A percentile compares a stretch with the other conserved stretches of the same genome.
Evolutionary conservation across 768 basidiomycete species (phyloP).

Genomic region (Pisolithus sp.): DNA sequence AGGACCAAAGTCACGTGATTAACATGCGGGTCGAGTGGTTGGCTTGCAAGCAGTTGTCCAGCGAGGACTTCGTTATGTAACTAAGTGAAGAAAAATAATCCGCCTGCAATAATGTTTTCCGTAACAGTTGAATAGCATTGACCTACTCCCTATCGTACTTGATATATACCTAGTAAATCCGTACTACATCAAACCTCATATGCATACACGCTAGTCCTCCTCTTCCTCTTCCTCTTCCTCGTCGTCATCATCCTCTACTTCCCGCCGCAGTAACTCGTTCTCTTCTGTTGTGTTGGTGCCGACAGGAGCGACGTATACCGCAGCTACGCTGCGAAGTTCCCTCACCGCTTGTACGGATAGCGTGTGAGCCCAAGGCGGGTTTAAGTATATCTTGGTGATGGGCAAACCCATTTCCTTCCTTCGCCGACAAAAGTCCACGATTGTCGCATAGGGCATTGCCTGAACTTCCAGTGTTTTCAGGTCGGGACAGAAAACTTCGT

Average conservation of each 20-base stretch:
- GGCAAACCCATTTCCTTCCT: conserved; percentile 39
- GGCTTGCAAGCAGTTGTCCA: too few relatives aligned
- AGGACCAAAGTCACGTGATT: background rate
- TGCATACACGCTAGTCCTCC: background rate
- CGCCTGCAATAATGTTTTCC: too few relatives aligned
- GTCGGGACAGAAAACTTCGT: conserved; percentile 36
- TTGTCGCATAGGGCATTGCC: conserved; percentile 22
- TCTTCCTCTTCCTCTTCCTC: background rate
- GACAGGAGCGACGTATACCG: conserved; percentile 24
- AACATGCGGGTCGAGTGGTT: too few relatives aligned
- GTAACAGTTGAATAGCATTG: too few relatives aligned
- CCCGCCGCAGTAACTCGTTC: conserved; percentile 23
- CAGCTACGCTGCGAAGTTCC: conserved; percentile 17
- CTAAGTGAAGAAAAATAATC: background rate
- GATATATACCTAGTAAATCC: background rate
- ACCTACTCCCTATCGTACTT: background rate
- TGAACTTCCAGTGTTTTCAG: conserved; percentile 45
- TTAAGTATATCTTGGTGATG: conserved; percentile 45
- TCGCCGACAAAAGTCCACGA: conserved; percentile 31
- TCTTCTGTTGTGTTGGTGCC: conserved; percentile 46
- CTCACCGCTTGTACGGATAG: conserved; percentile 19
- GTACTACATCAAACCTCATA: background rate
- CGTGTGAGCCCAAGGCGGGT: conserved; percentile 22
- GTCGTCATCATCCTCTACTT: conserved; percentile 4
- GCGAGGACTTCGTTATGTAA: too few relatives aligned